Conservation (phyloP, 768 basidiomycete genomes). For the Coprinellus micaceus region DNA sequence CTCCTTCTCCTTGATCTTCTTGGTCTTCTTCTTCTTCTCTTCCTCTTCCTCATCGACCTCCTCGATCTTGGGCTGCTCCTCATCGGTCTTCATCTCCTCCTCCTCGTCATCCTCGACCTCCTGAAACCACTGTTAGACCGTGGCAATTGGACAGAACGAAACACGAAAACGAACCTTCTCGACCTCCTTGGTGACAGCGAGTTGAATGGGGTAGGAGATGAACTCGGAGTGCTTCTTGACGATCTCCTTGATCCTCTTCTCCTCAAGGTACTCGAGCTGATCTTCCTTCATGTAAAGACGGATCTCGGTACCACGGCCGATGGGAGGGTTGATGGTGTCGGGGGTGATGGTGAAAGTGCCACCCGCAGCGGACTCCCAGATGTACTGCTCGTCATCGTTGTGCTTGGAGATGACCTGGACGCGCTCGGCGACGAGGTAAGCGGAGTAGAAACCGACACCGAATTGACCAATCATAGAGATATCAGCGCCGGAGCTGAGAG, state of each 20-base stretch:
- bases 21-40: slow-evolving; percentile 88
- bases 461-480: slow-evolving; percentile 98
- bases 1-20: slow-evolving; percentile 88
- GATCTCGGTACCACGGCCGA: slow-evolving; percentile 93
- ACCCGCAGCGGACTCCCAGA: slow-evolving; percentile 99
- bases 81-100: slow-evolving; percentile 67
- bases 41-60: slow-evolving; percentile 83
- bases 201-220: slow-evolving; percentile 99
- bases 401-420: slow-evolving; percentile 99
- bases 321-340: slow-evolving; percentile 83
- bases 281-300: slow-evolving; percentile 96
- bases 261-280: slow-evolving; percentile 96
- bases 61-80: slow-evolving; percentile 74
- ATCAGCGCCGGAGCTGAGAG: slow-evolving; percentile 82
- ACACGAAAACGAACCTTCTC: slow-evolving; percentile 75
- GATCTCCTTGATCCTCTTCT: slow-evolving; percentile 98
- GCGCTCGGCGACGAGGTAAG: slow-evolving; percentile 97
- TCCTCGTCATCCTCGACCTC: slow-evolving; percentile 86
- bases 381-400: slow-evolving; percentile 99
- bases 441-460: slow-evolving; percentile 99
- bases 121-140: slow-evolving; percentile 34
- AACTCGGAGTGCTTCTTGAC: slow-evolving; percentile 99
- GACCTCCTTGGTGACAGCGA: slow-evolving; percentile 97
- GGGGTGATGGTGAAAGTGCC: slow-evolving; percentile 98
- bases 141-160: not conserved